A percentile compares a stretch with the other conserved stretches of the same genome.
Conservation (phyloP, 305 asterid genomes). For the Fraxinus sp. region DNA sequence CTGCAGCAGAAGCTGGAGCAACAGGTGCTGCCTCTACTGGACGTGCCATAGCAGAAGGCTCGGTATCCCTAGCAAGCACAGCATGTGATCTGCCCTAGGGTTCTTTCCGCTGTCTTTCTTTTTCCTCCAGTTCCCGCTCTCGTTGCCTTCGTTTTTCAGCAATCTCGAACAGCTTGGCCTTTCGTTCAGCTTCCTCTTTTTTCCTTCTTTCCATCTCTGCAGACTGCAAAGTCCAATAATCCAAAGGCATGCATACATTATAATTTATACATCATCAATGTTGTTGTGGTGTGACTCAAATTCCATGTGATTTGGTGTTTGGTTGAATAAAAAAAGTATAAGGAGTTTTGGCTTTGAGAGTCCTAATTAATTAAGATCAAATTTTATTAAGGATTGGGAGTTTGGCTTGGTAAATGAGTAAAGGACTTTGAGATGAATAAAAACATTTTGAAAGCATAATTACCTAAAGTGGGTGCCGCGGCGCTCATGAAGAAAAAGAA, state of each 20-base stretch:
- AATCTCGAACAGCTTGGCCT: slow-evolving; percentile 82
- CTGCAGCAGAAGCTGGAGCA: slow-evolving; percentile 34
- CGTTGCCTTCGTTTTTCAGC: slow-evolving; percentile 89
- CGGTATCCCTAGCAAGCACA: slow-evolving; percentile 31
- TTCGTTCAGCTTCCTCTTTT: slow-evolving; percentile 78
- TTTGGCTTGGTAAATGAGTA: no score
- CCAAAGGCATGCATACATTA: not conserved
- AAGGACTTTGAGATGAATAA: no score
- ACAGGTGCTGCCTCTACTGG: slow-evolving; percentile 39
- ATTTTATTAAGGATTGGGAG: no score
- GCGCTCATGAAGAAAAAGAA: no score
- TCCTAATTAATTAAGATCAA: no score
- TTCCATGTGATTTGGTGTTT: no score
- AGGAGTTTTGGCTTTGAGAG: no score
- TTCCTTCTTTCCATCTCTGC: slow-evolving; percentile 61
- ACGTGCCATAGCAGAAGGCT: slow-evolving; percentile 32
- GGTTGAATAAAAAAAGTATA: no score
- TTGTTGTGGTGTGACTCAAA: no score
- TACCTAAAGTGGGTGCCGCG: no score
- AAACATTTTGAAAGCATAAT: no score
- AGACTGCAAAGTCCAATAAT: slow-evolving; percentile 35
- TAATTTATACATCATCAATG: not conserved
- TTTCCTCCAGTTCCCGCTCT: slow-evolving; percentile 79
- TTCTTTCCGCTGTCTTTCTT: slow-evolving; percentile 57
- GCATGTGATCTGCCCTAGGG: slow-evolving; percentile 41